phyloP scores from a whole-genome alignment of 1,284 basidiomycete species.

The Moesziomyces parantarcticus region DNA sequence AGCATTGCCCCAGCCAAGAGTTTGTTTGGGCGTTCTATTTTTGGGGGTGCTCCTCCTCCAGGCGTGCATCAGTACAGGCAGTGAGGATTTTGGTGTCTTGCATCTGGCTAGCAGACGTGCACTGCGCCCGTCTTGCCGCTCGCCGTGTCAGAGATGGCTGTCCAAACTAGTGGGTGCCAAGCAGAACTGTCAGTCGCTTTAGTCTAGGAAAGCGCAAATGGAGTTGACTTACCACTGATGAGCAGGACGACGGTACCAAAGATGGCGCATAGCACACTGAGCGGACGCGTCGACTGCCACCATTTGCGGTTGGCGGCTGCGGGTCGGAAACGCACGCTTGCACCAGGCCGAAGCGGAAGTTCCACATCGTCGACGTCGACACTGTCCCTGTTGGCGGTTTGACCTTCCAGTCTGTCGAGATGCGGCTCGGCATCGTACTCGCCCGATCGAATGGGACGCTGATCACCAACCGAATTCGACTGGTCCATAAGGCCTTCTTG shows the following conservation, averaged over 20 bases:
- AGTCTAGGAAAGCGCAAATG: background rate
- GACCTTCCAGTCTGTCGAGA: conserved; percentile 27
- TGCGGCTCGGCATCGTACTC: conserved; percentile 44
- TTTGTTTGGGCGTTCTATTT: no score
- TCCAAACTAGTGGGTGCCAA: conserved; percentile 30
- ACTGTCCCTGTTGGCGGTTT: conserved; percentile 13
- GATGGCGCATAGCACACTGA: conserved; percentile 60
- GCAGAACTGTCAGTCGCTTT: background rate
- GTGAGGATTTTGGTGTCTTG: background rate
- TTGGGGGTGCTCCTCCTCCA: no score
- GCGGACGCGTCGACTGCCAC: conserved; percentile 64
- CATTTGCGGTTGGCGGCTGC: conserved; percentile 54
- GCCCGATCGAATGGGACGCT: conserved; percentile 22
- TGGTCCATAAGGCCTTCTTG: conserved; percentile 30
- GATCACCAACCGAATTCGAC: conserved; percentile 26
- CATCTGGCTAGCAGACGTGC: conserved; percentile 36
- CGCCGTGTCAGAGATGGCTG: conserved; percentile 41
- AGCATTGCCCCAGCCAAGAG: no score
- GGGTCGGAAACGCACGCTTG: conserved; percentile 46
- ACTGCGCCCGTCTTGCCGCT: conserved; percentile 49
- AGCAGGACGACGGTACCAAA: conserved; percentile 63
- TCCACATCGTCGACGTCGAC: conserved; percentile 61
- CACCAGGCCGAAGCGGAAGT: conserved; percentile 63
- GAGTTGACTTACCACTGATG: conserved; percentile 39
- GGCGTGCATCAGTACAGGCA: background rate